phyloP scores from a whole-genome alignment of 768 basidiomycete species.

The Auricularia auricula-judae region DNA sequence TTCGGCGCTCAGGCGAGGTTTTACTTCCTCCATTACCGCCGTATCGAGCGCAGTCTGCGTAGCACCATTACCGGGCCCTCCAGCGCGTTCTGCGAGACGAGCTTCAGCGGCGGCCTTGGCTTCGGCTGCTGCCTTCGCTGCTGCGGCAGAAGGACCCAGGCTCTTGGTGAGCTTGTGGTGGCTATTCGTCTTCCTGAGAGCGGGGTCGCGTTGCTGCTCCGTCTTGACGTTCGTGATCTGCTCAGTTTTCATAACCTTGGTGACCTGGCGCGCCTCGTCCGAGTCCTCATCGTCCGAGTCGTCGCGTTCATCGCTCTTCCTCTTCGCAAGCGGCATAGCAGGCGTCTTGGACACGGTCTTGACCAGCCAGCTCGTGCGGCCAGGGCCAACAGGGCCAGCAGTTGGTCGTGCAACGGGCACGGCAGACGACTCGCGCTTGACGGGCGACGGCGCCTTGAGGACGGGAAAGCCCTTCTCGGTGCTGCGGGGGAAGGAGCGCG shows the following conservation, averaged over 20 bases:
- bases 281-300: neutral
- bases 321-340: neutral
- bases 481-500: neutral
- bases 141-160: constrained; percentile 50
- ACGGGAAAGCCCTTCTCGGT: neutral
- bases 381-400: neutral
- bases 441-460: neutral
- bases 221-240: neutral
- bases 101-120: constrained; percentile 56
- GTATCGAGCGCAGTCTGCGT: neutral
- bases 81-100: constrained; percentile 53
- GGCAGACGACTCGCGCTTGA: neutral
- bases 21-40: neutral
- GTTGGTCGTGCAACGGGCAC: neutral
- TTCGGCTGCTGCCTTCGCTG: constrained; percentile 47
- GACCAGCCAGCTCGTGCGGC: neutral
- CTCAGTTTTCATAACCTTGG: neutral
- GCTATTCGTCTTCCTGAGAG: constrained; percentile 5
- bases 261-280: neutral
- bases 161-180: constrained; percentile 40
- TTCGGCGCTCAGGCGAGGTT: neutral
- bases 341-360: neutral
- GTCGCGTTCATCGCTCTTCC: neutral
- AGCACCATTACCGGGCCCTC: constrained; percentile 16
- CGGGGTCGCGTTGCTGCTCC: constrained; percentile 13